phyloP scores from a whole-genome alignment of 1,284 basidiomycete species.

The Sphaerobolus stellatus region DNA sequence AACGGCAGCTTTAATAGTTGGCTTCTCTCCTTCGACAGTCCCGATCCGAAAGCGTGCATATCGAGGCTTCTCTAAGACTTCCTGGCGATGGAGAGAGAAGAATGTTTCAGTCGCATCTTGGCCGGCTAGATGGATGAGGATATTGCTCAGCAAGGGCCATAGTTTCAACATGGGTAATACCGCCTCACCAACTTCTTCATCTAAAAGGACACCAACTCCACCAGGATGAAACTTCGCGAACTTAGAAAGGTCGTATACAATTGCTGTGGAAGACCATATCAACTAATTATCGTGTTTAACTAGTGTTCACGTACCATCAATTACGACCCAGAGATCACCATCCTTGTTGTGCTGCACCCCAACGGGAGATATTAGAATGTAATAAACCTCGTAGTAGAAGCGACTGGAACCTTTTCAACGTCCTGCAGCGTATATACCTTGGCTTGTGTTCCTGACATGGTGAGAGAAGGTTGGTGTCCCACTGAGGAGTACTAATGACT shows the following conservation, averaged over 20 bases:
- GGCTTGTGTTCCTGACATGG: neutral
- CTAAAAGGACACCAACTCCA: conserved; percentile 70
- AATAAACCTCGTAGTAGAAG: neutral
- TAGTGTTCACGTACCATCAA: conserved; percentile 3
- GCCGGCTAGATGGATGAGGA: conserved; percentile 44
- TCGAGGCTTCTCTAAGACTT: conserved; percentile 73
- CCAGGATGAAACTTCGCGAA: conserved; percentile 84
- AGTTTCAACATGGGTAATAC: conserved; percentile 3
- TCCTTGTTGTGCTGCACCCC: conserved; percentile 81
- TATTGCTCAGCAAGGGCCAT: too few relatives aligned
- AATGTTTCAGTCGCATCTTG: conserved; percentile 85
- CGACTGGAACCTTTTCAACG: neutral
- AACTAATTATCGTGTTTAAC: conserved; percentile 48
- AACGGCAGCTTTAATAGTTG: conserved; percentile 46
- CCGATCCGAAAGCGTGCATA: conserved; percentile 73
- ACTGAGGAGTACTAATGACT: too few relatives aligned
- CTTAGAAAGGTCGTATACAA: conserved; percentile 78
- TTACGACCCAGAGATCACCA: conserved; percentile 58
- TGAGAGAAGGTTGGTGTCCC: too few relatives aligned
- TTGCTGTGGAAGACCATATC: conserved; percentile 56
- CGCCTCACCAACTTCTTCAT: conserved; percentile 70
- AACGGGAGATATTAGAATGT: neutral
- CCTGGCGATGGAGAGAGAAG: conserved; percentile 78
- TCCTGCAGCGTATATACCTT: neutral
- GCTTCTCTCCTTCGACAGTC: conserved; percentile 62